Evolutionary conservation across 371 early-diverging fungal genomes (phyloP).

Genomic region (Smittium culicis): DNA sequence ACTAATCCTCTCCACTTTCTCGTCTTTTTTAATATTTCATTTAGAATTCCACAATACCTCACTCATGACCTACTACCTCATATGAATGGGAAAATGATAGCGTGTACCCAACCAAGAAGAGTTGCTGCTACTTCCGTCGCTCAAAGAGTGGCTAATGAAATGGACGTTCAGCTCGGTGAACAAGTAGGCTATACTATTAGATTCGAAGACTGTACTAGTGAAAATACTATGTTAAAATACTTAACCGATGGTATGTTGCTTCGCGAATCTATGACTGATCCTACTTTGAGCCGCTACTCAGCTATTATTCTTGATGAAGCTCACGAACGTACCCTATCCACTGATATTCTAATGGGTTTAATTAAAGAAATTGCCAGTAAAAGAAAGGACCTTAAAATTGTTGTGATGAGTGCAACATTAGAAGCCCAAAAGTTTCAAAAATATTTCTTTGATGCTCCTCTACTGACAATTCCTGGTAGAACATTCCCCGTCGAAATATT

Average conservation of each 20-base stretch:
- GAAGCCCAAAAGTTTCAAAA: conserved; percentile 78
- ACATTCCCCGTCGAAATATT: conserved; percentile 84
- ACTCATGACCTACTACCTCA: conserved; percentile 82
- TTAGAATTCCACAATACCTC: conserved; percentile 80
- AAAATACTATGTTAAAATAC: conserved; percentile 76
- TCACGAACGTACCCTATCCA: conserved; percentile 92
- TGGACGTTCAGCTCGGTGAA: conserved; percentile 76
- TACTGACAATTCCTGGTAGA: conserved; percentile 64
- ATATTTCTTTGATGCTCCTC: conserved; percentile 62
- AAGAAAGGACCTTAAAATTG: conserved; percentile 58
- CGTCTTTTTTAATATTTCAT: background rate
- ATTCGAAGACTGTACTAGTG: conserved; percentile 85
- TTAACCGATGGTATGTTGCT: conserved; percentile 99
- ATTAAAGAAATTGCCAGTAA: conserved; percentile 60
- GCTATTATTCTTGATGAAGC: conserved; percentile 96
- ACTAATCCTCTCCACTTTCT: background rate
- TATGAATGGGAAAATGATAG: conserved; percentile 73
- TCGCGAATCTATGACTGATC: conserved; percentile 94
- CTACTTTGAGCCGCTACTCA: conserved; percentile 64
- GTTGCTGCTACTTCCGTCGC: conserved; percentile 98
- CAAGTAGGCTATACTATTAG: conserved; percentile 95
- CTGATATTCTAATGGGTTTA: conserved; percentile 94
- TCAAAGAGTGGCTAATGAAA: conserved; percentile 87
- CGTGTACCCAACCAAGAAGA: conserved; percentile 97
- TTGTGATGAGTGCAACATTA: conserved; percentile 89